Percentiles rank a stretch among this genome's conserved stretches.
Evolutionary conservation across 345 rosid genomes (phyloP).

Genomic region (Sapria himalayana): DNA sequence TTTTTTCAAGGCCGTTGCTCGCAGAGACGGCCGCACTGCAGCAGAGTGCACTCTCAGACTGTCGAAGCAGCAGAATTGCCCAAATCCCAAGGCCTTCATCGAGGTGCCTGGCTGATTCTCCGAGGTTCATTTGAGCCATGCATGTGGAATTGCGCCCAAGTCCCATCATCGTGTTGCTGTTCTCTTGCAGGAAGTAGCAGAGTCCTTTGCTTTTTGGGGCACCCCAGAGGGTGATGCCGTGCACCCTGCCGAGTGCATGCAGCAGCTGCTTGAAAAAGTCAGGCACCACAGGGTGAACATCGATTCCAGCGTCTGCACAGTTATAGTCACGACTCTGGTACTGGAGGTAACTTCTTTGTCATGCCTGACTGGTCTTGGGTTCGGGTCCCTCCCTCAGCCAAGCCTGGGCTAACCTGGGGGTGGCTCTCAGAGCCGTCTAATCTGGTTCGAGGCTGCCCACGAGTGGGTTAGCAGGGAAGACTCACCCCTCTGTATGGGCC

Average conservation of each 20-base stretch:
- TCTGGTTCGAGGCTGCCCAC: too few species aligned
- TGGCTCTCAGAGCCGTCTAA: too few species aligned
- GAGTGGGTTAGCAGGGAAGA: not conserved
- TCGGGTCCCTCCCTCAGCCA: too few species aligned
- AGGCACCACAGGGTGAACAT: slow-evolving; percentile 65
- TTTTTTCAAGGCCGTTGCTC: slow-evolving; percentile 83
- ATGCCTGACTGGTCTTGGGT: too few species aligned
- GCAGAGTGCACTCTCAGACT: slow-evolving; percentile 66
- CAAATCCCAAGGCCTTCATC: slow-evolving; percentile 60
- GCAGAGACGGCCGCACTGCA: slow-evolving; percentile 78
- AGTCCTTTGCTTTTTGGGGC: slow-evolving; percentile 83
- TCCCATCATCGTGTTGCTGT: too few species aligned
- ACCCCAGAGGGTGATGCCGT: slow-evolving; percentile 62
- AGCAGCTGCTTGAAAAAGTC: slow-evolving; percentile 82
- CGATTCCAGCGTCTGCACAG: slow-evolving; percentile 87
- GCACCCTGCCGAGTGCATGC: slow-evolving; percentile 97
- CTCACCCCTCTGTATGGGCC: not conserved
- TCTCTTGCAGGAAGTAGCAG: slow-evolving; percentile 95
- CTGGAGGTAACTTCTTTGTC: slow-evolving; percentile 53
- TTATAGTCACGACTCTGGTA: slow-evolving; percentile 86
- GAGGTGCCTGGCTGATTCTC: too few species aligned
- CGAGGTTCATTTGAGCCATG: too few species aligned
- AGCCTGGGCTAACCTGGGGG: too few species aligned
- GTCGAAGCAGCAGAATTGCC: slow-evolving; percentile 79
- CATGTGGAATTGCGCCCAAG: too few species aligned